phyloP scores from a whole-genome alignment of 495 filamentous ascomycete genomes.

The Pyrenula massariospora region DNA sequence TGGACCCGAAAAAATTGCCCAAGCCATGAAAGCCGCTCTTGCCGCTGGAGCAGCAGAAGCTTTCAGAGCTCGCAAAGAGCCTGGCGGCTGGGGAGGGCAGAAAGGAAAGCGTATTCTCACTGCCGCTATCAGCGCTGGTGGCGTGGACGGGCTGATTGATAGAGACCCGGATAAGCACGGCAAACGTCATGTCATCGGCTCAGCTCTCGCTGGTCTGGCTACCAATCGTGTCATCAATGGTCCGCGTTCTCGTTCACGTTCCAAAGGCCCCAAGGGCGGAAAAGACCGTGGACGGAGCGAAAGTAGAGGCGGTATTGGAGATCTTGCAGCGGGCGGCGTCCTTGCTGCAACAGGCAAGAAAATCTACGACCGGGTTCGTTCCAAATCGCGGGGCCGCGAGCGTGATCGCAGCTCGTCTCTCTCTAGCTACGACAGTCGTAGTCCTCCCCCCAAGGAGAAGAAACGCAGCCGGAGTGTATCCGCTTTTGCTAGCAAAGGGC shows the following conservation, averaged over 20 bases:
- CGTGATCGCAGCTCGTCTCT: slow-evolving; percentile 28
- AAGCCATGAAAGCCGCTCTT: slow-evolving; percentile 77
- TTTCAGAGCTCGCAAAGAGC: slow-evolving; percentile 74
- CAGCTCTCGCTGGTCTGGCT: slow-evolving; percentile 74
- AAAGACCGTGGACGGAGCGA: slow-evolving; percentile 29
- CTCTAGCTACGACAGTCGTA: slow-evolving; percentile 31
- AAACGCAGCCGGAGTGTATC: slow-evolving; percentile 47
- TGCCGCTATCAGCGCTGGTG: slow-evolving; percentile 72
- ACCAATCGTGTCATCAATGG: slow-evolving; percentile 75
- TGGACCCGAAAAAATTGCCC: slow-evolving; percentile 50
- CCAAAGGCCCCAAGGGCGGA: slow-evolving; percentile 14
- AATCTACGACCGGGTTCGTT: slow-evolving; percentile 52
- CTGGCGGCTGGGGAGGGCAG: slow-evolving; percentile 70
- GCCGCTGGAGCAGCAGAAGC: slow-evolving; percentile 80
- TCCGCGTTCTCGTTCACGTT: slow-evolving; percentile 42
- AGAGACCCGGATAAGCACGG: slow-evolving; percentile 62
- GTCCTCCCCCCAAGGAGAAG: slow-evolving; percentile 22
- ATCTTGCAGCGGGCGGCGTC: slow-evolving; percentile 62
- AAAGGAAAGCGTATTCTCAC: slow-evolving; percentile 83
- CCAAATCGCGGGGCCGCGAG: slow-evolving; percentile 46
- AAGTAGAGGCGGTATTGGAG: slow-evolving; percentile 38
- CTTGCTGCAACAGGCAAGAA: slow-evolving; percentile 76
- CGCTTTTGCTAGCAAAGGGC: slow-evolving; percentile 41
- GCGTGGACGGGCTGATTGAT: slow-evolving; percentile 65
- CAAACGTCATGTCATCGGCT: slow-evolving; percentile 56